Conservation (phyloP, 2,329 filamentous ascomycete genomes). For the Lomentospora prolificans region DNA sequence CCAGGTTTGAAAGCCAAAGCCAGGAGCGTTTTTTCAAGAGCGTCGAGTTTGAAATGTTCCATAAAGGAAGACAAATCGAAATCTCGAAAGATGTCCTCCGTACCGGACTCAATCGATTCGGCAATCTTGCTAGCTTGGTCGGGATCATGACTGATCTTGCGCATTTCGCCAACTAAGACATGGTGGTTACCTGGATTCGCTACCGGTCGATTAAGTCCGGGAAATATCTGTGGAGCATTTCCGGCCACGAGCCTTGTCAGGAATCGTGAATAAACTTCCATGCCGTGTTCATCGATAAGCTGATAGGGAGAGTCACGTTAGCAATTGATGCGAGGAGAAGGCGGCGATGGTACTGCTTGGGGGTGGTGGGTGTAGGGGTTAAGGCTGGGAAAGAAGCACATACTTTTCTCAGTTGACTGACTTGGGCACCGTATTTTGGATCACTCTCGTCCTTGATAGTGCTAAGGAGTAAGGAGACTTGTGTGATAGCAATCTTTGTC, state of each 20-base stretch:
- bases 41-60: conserved; percentile 90
- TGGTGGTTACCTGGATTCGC: conserved; percentile 75
- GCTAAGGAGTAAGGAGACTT: conserved; percentile 88
- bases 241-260: conserved; percentile 85
- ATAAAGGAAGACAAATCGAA: conserved; percentile 95
- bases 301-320: conserved; percentile 26
- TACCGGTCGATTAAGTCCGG: conserved; percentile 61
- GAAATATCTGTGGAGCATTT: conserved; percentile 88
- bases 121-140: conserved; percentile 85
- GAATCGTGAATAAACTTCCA: conserved; percentile 97
- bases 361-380: no score
- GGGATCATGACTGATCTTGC: conserved; percentile 70
- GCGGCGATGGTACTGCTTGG: no score
- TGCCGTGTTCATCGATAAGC: conserved; percentile 95
- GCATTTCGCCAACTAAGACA: conserved; percentile 72
- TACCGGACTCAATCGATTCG: conserved; percentile 81
- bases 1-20: conserved; percentile 80
- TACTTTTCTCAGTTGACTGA: conserved; percentile 87
- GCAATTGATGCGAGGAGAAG: conserved; percentile 2
- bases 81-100: conserved; percentile 88
- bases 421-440: conserved; percentile 86
- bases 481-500: conserved; percentile 88
- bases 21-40: conserved; percentile 76
- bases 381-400: conserved; percentile 17
- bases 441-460: conserved; percentile 92